Conservation (phyloP, 2,329 filamentous ascomycete species). For the Mycosphaerella arachidis region DNA sequence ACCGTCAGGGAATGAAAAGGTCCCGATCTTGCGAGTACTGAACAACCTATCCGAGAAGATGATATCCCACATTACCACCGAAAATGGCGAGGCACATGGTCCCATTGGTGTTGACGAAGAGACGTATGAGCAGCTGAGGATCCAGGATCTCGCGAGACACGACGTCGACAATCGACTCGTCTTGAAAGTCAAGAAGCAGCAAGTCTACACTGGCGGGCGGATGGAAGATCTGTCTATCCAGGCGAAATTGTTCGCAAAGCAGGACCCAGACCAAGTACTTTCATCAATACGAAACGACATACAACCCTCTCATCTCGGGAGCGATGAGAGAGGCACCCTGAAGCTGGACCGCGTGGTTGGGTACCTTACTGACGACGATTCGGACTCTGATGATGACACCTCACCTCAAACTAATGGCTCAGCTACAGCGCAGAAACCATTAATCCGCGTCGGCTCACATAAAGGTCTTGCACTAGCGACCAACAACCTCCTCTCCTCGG, state of each 20-base stretch:
- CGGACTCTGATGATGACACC: conserved; percentile 53
- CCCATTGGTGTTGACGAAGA: conserved; percentile 66
- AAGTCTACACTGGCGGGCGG: conserved; percentile 65
- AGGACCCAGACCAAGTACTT: conserved; percentile 66
- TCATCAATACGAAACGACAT: conserved; percentile 61
- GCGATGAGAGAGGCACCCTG: conserved; percentile 29
- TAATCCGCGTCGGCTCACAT: conserved; percentile 63
- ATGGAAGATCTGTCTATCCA: conserved; percentile 43
- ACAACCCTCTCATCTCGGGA: conserved; percentile 38
- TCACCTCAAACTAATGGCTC: conserved; percentile 21
- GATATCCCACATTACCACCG: conserved; percentile 77
- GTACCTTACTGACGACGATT: conserved; percentile 61
- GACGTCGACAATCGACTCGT: conserved; percentile 71
- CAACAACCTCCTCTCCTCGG: conserved; percentile 60
- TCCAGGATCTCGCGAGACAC: conserved; percentile 75
- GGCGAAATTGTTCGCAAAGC: conserved; percentile 59
- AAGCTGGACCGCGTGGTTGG: conserved; percentile 61
- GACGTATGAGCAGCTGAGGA: conserved; percentile 67
- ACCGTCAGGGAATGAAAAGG: conserved; percentile 66
- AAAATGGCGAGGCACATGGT: conserved; percentile 64
- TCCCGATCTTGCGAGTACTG: conserved; percentile 82
- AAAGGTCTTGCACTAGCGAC: conserved; percentile 61
- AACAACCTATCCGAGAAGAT: conserved; percentile 92
- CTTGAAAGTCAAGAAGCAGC: conserved; percentile 84
- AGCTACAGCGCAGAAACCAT: conserved; percentile 37